Percentiles rank a stretch among this genome's conserved stretches.
phyloP scores from a whole-genome alignment of 257 asterid genomes.

The Osmanthus fragrans region DNA sequence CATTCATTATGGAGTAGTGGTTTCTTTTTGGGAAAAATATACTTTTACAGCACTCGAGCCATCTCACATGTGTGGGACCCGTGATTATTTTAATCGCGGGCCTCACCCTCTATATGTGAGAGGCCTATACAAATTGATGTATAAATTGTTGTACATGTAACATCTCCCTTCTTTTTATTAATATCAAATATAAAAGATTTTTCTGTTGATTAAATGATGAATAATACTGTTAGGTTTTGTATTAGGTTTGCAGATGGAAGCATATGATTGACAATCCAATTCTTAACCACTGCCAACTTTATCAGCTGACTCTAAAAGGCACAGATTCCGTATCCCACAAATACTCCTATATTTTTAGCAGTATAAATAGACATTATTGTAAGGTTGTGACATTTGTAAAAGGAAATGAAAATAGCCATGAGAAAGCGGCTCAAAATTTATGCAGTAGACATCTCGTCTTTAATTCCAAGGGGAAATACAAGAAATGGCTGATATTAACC shows the following conservation, averaged over 20 bases:
- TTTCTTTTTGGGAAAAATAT: neutral
- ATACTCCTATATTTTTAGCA: neutral
- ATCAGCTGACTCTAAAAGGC: neutral
- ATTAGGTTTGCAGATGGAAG: conserved; percentile 15
- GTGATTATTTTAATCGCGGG: too few relatives aligned
- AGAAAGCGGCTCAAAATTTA: neutral
- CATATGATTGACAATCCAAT: neutral
- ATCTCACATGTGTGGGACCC: too few relatives aligned
- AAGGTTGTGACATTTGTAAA: neutral
- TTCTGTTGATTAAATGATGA: too few relatives aligned
- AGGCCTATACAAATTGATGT: too few relatives aligned
- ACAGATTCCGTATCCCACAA: neutral
- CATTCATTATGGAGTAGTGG: neutral
- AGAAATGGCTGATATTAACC: neutral
- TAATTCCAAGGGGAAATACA: neutral
- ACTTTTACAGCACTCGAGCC: too few relatives aligned
- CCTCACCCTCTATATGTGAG: too few relatives aligned
- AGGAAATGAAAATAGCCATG: neutral
- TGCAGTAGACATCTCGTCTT: neutral
- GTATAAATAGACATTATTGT: neutral
- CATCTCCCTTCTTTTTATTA: too few relatives aligned
- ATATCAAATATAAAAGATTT: too few relatives aligned
- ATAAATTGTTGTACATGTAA: too few relatives aligned
- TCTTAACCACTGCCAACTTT: neutral
- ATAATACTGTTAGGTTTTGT: too few relatives aligned